These are phyloP conservation scores for Chenopodium formosanum DNA, from an alignment of 148 eudicot genomes.

Conservation along the genomic window DNA sequence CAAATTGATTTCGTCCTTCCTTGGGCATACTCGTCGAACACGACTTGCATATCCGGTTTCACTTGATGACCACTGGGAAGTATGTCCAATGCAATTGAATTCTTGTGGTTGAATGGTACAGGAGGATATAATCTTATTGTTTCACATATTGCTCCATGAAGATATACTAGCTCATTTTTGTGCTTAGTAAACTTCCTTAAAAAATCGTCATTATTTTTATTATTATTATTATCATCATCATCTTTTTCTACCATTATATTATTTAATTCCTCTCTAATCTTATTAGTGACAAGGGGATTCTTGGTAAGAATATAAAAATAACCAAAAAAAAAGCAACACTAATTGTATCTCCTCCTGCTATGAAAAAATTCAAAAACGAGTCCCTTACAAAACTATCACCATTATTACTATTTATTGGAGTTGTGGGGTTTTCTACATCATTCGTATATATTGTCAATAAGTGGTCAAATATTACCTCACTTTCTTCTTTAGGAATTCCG, in stretches of 20 bases:
- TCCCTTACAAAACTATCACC: constrained; percentile 26
- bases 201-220: not conserved
- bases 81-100: constrained; percentile 25
- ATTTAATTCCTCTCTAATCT: constrained; percentile 34
- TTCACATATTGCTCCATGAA: constrained; percentile 48
- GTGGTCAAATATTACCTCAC: constrained; percentile 18
- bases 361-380: constrained; percentile 16
- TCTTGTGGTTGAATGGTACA: constrained; percentile 38
- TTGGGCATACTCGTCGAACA: too few species aligned
- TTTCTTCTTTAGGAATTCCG: not conserved
- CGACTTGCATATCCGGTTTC: constrained; percentile 11
- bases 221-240: not conserved
- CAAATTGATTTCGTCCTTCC: too few species aligned
- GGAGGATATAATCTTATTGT: constrained; percentile 48
- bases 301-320: constrained; percentile 34
- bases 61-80: constrained; percentile 45
- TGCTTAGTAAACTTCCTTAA: constrained; percentile 17
- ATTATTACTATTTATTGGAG: not conserved
- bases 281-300: constrained; percentile 24
- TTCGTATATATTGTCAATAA: constrained; percentile 36
- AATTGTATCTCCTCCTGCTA: constrained; percentile 38
- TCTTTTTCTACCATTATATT: not conserved
- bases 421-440: constrained; percentile 2
- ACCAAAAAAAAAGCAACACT: constrained; percentile 37
- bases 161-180: constrained; percentile 35